Percentiles rank a stretch among this genome's conserved stretches.
phyloP scores from a whole-genome alignment of 2,329 filamentous ascomycete species.

The Clonostachys solani region DNA sequence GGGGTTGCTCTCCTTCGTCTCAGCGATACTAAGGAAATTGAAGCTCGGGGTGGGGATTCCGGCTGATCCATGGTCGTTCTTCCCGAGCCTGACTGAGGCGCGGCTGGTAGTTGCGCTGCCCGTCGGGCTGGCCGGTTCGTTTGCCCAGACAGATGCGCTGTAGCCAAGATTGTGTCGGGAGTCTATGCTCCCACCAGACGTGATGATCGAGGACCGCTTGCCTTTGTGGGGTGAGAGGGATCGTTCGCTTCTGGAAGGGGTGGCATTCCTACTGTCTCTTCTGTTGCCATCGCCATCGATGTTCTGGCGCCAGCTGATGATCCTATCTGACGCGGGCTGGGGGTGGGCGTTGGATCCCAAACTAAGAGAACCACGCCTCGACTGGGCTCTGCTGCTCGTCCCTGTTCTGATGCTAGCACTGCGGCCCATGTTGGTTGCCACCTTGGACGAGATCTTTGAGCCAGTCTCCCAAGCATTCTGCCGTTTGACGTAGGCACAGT shows the following conservation, averaged over 20 bases:
- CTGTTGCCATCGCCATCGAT: constrained; percentile 33
- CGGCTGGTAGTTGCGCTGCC: constrained; percentile 20
- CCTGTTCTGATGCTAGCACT: constrained; percentile 52
- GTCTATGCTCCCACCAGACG: constrained; percentile 12
- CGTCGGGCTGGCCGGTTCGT: constrained; percentile 30
- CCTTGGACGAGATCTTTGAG: constrained; percentile 69
- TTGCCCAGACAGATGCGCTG: constrained; percentile 13
- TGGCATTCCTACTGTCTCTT: constrained; percentile 29
- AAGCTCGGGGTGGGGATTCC: constrained; percentile 48
- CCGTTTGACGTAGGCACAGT: constrained; percentile 81
- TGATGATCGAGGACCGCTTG: constrained; percentile 25
- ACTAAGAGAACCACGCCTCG: constrained; percentile 49
- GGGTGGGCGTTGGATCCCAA: constrained; percentile 14
- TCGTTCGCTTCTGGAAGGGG: constrained; percentile 42
- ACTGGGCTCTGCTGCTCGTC: constrained; percentile 45
- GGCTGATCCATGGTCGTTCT: constrained; percentile 1
- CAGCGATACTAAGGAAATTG: constrained; percentile 32
- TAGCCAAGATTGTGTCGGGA: constrained; percentile 31
- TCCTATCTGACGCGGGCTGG: constrained; percentile 60
- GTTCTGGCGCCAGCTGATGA: constrained; percentile 81
- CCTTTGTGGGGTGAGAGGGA: constrained; percentile 51
- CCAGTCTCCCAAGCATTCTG: constrained; percentile 74
- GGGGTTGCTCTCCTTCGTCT: constrained; percentile 28
- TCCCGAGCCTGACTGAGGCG: constrained; percentile 13
- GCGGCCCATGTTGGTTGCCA: constrained; percentile 55